Evolutionary conservation across 176 grass and related monocot species (phyloP).

Genomic region (Carex myosuroides): DNA sequence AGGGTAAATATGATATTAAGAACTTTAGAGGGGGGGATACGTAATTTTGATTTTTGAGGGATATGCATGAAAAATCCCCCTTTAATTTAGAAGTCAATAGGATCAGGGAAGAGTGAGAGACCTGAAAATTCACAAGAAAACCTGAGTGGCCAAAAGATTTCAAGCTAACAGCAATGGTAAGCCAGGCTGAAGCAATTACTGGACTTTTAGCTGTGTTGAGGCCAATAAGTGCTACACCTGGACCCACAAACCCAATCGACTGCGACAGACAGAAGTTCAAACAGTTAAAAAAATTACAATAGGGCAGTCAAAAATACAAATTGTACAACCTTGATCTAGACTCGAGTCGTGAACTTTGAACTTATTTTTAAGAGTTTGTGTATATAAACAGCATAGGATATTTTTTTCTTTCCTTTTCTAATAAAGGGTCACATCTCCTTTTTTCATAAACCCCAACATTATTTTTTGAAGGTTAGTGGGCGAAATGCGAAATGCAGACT

Average conservation of each 20-base stretch:
- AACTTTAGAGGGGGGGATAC: too few species aligned
- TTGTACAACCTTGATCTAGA: neutral
- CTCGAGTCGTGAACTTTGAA: neutral
- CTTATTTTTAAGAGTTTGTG: neutral
- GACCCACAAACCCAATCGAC: constrained; percentile 95
- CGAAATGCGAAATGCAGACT: too few species aligned
- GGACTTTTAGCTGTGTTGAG: constrained; percentile 77
- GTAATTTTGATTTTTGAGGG: too few species aligned
- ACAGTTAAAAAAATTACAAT: neutral
- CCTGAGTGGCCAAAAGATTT: constrained; percentile 95
- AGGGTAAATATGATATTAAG: too few species aligned
- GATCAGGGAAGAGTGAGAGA: constrained; percentile 13
- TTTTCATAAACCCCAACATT: neutral
- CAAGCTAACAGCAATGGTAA: constrained; percentile 80
- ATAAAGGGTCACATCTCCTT: neutral
- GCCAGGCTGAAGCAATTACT: constrained; percentile 72
- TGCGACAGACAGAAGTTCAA: constrained; percentile 19
- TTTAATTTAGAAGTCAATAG: neutral
- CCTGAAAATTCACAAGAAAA: constrained; percentile 97
- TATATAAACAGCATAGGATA: neutral
- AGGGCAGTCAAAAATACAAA: neutral
- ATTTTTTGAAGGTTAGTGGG: too few species aligned
- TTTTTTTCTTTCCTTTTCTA: neutral
- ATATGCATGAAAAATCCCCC: too few species aligned
- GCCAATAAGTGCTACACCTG: constrained; percentile 72